Percentiles rank a stretch among this genome's conserved stretches.
phyloP scores from a whole-genome alignment of 1,284 basidiomycete species.

The Phellinidium pouzarii region DNA sequence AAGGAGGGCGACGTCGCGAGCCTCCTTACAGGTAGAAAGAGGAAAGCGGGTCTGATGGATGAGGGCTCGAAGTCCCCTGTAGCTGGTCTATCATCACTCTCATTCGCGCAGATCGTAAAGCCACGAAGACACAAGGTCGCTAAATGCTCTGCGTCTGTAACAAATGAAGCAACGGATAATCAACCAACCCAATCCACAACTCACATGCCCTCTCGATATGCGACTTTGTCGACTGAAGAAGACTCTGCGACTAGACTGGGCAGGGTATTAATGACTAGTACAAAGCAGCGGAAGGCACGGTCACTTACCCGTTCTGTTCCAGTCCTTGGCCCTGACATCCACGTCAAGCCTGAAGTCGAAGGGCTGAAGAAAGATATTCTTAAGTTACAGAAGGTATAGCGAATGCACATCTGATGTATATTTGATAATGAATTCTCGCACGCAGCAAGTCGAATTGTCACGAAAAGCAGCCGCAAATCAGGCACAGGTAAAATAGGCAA shows the following conservation, averaged over 20 bases:
- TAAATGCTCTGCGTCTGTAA: not conserved
- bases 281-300: not conserved
- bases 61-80: not conserved
- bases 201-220: not conserved
- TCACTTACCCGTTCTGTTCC: not conserved
- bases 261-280: no score
- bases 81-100: not conserved
- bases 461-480: slow-evolving; percentile 1
- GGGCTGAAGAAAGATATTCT: slow-evolving; percentile 2
- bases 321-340: not conserved
- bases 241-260: not conserved
- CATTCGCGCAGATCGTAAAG: not conserved
- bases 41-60: slow-evolving; percentile 8
- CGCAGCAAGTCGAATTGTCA: slow-evolving; percentile 5
- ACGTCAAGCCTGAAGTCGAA: not conserved
- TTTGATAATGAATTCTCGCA: not conserved
- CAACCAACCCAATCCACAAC: not conserved
- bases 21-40: not conserved
- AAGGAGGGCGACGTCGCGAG: not conserved
- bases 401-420: not conserved
- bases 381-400: not conserved
- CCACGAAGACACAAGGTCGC: slow-evolving; percentile 5
- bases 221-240: not conserved
- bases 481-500: not conserved
- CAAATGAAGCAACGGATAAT: not conserved